These are phyloP conservation scores for Alternaria hordeiaustralica DNA, from an alignment of 2,329 filamentous ascomycete species.

Conservation along the genomic window DNA sequence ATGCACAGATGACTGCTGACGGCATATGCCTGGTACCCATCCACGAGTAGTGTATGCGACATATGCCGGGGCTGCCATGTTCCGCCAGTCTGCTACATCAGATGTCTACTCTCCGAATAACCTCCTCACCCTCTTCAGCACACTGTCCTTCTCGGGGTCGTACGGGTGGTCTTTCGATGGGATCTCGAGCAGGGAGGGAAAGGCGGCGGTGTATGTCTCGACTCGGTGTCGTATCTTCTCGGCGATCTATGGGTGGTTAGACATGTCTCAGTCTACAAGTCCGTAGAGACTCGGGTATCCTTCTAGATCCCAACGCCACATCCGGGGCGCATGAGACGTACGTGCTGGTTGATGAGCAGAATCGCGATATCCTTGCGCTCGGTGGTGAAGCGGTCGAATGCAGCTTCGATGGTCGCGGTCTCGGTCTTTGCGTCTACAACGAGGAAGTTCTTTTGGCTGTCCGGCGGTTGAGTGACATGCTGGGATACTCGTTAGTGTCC, in stretches of 20 bases:
- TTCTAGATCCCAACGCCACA: not conserved
- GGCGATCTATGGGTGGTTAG: conserved; percentile 69
- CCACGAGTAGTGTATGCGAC: not conserved
- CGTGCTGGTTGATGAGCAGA: conserved; percentile 96
- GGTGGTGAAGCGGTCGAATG: conserved; percentile 87
- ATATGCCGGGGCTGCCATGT: not conserved
- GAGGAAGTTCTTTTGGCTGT: conserved; percentile 96
- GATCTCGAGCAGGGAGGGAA: conserved; percentile 95
- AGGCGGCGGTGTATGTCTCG: conserved; percentile 90
- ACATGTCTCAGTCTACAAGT: not conserved
- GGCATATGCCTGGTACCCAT: not conserved
- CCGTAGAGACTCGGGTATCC: not conserved
- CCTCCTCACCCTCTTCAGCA: conserved; percentile 83
- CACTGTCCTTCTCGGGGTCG: conserved; percentile 98
- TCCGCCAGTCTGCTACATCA: not conserved
- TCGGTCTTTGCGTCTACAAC: conserved; percentile 96
- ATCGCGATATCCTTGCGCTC: conserved; percentile 97
- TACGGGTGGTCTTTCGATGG: conserved; percentile 99
- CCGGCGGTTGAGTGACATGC: conserved; percentile 90
- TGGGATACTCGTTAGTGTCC: conserved; percentile 49
- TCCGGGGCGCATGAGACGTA: conserved; percentile 51
- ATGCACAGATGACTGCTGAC: not conserved
- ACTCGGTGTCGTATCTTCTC: conserved; percentile 91
- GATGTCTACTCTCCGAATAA: conserved; percentile 70
- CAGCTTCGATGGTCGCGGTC: conserved; percentile 81